Evolutionary conservation across 2,329 filamentous ascomycete genomes (phyloP), one percentile per base, ranked within the genome.

Genomic region (Sporothrix dimorphospora): DNA sequence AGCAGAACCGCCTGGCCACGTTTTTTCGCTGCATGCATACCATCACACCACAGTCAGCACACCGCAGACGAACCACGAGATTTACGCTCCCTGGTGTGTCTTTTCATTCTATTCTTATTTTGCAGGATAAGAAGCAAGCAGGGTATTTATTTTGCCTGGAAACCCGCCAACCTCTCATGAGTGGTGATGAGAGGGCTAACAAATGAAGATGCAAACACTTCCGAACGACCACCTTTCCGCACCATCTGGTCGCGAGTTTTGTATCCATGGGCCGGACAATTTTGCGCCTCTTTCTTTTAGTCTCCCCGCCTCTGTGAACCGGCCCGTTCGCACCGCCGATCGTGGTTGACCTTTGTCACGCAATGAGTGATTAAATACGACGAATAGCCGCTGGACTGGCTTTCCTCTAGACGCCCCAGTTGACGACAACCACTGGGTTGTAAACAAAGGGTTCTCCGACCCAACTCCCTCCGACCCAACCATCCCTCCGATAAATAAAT

Each of bases 361-460:
- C 51, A 51, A 51, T 51, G 19, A n/a, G 47, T 53, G 53, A n/a
- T n/a, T n/a, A n/a, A n/a, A n/a, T n/a, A n/a, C n/a, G n/a, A n/a
- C n/a, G n/a, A n/a, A n/a, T n/a, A n/a, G n/a, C n/a, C n/a, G n/a
- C n/a, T n/a, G n/a, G n/a, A n/a, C n/a, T n/a, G n/a, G n/a, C n/a
- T n/a, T n/a, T n/a, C n/a, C n/a, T n/a, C n/a, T n/a, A 67, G 34
- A 67, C 16, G 63, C 24, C 42, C 63, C 63, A 47, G 19, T n/a
- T 49, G 14, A 12, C 8, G 24, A 14, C 19, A 49, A 67, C 42
- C 63, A 67, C 63, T 67, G 63, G 42, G 30, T 34, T n/a, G 63
- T 51, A 11, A 67, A 19, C 9, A 51, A 12, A 66, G 42, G 21
- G 16, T 9, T 45, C 34, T 21, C 53, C 16, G 34, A 40, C 34